A percentile compares a stretch with the other conserved stretches of the same genome.
These are phyloP conservation scores for Neospora caninum DNA, from an alignment of 169 alveolate genomes.

Conservation along the genomic window DNA sequence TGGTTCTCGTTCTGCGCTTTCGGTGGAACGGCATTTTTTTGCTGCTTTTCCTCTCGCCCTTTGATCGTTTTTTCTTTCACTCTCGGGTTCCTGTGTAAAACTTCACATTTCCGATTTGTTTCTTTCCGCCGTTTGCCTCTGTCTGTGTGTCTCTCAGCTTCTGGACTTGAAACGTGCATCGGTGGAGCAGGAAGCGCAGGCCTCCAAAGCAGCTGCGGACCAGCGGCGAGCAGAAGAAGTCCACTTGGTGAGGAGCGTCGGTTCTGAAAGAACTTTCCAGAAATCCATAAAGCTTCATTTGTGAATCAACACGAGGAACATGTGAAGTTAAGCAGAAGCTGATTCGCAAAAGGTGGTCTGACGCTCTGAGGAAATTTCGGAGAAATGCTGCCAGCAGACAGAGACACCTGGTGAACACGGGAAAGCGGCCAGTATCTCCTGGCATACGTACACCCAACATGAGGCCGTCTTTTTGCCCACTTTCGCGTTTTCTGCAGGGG, in stretches of 20 bases:
- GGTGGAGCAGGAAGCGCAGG: slow-evolving; percentile 32
- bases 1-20: too few species aligned
- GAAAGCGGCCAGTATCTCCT: too few species aligned
- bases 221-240: neutral
- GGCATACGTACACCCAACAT: too few species aligned
- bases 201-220: slow-evolving; percentile 4
- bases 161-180: slow-evolving; percentile 34
- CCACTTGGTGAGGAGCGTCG: neutral
- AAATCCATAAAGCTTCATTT: neutral
- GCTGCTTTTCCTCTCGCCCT: too few species aligned
- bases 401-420: neutral
- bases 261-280: neutral
- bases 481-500: neutral
- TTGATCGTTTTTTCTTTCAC: too few species aligned
- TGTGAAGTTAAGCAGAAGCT: too few species aligned
- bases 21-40: too few species aligned
- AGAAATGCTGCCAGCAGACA: too few species aligned
- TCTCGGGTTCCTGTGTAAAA: too few species aligned
- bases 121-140: neutral
- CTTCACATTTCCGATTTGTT: too few species aligned
- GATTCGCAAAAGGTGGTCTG: too few species aligned
- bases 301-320: neutral
- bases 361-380: too few species aligned
- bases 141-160: neutral
- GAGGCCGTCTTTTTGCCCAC: neutral